phyloP scores from a whole-genome alignment of 805 yeast species.

The Clavispora santaluciae region DNA sequence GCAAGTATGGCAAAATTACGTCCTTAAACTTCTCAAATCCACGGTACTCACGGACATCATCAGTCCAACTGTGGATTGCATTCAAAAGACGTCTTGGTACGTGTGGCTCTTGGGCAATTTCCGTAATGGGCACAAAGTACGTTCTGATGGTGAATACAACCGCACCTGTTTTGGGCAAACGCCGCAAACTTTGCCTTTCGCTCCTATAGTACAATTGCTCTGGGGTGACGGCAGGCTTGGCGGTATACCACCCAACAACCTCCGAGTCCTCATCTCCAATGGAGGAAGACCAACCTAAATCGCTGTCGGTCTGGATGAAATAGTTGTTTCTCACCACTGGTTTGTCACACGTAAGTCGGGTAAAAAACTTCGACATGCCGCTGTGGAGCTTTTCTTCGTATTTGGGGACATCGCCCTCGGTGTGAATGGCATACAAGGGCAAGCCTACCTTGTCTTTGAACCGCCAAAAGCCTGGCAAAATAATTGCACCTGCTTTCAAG shows the following conservation, averaged over 20 bases:
- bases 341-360: slow-evolving; percentile 50
- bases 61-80: slow-evolving; percentile 57
- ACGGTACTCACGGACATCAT: slow-evolving; percentile 56
- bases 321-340: slow-evolving; percentile 67
- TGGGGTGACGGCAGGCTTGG: slow-evolving; percentile 43
- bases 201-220: slow-evolving; percentile 52
- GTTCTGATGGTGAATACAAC: slow-evolving; percentile 59
- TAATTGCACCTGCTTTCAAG: slow-evolving; percentile 57
- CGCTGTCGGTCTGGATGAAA: slow-evolving; percentile 59
- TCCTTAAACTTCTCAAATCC: slow-evolving; percentile 53
- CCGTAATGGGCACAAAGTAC: slow-evolving; percentile 51
- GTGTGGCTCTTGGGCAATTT: slow-evolving; percentile 54
- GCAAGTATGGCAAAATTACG: slow-evolving; percentile 51
- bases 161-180: slow-evolving; percentile 57
- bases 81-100: slow-evolving; percentile 56
- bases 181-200: slow-evolving; percentile 59
- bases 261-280: slow-evolving; percentile 52
- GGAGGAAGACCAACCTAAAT: slow-evolving; percentile 59
- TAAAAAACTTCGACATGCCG: slow-evolving; percentile 65
- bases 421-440: slow-evolving; percentile 56
- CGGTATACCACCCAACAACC: slow-evolving; percentile 62
- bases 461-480: slow-evolving; percentile 69
- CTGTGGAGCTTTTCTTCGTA: slow-evolving; percentile 51
- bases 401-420: slow-evolving; percentile 65
- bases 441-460: slow-evolving; percentile 53